Percentiles rank a stretch among this genome's conserved stretches.
phyloP scores from a whole-genome alignment of 305 asterid species.

The Rubia occidens region DNA sequence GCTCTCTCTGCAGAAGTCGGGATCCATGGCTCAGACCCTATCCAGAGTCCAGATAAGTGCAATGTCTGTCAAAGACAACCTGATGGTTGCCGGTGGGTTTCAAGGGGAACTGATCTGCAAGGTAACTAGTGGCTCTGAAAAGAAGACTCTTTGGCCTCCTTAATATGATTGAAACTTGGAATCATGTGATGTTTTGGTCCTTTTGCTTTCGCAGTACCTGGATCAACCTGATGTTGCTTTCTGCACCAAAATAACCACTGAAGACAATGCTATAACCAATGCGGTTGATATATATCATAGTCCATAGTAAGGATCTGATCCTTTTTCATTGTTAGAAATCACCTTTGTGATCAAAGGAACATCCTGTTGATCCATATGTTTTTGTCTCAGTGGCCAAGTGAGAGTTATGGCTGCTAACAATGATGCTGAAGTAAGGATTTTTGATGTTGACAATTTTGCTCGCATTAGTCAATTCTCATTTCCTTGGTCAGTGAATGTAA shows the following conservation, averaged over 20 bases:
- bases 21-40: constrained; percentile 43
- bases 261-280: constrained; percentile 70
- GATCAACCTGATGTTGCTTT: constrained; percentile 65
- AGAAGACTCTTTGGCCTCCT: not conserved
- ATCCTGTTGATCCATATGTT: not conserved
- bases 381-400: constrained; percentile 41
- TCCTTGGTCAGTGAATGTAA: constrained; percentile 89
- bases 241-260: constrained; percentile 53
- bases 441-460: constrained; percentile 40
- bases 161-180: not conserved
- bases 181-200: not conserved
- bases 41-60: constrained; percentile 75
- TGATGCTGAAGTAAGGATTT: constrained; percentile 61
- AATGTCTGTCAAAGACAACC: constrained; percentile 62
- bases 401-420: constrained; percentile 67
- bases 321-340: not conserved
- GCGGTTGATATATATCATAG: constrained; percentile 48
- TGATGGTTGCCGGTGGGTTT: constrained; percentile 79
- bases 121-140: constrained; percentile 27
- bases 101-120: constrained; percentile 86
- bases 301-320: constrained; percentile 30
- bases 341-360: not conserved
- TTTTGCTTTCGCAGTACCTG: constrained; percentile 34
- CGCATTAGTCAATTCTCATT: constrained; percentile 42
- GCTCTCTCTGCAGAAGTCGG: constrained; percentile 45